Conservation (phyloP, 495 filamentous ascomycete genomes). For the Cairneyella variabilis region DNA sequence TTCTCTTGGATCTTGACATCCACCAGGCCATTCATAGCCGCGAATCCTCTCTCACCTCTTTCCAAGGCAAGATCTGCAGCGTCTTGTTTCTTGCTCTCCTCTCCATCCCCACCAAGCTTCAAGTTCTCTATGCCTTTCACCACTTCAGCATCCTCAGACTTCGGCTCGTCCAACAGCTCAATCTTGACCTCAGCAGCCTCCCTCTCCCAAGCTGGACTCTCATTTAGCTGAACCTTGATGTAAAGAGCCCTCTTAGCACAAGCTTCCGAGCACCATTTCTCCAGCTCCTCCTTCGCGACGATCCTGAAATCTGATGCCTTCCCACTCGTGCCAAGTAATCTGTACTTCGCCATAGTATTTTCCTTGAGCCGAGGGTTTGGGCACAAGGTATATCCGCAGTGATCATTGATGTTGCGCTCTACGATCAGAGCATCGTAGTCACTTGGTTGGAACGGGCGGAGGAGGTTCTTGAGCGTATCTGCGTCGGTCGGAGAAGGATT, state of each 20-base stretch:
- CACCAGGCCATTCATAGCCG: constrained; percentile 17
- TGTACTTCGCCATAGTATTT: constrained; percentile 41
- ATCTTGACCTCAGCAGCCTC: constrained; percentile 43
- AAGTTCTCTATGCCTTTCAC: constrained; percentile 22
- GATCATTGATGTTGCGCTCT: constrained; percentile 75
- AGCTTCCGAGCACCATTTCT: constrained; percentile 81
- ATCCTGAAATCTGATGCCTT: constrained; percentile 47
- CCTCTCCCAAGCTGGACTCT: constrained; percentile 74
- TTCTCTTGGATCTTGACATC: constrained; percentile 49
- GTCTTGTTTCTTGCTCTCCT: constrained; percentile 23
- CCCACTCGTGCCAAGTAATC: constrained; percentile 42
- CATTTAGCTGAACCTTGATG: constrained; percentile 78
- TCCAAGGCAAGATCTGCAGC: constrained; percentile 47
- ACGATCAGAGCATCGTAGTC: constrained; percentile 85
- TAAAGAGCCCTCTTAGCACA: constrained; percentile 79
- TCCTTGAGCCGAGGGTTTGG: constrained; percentile 46
- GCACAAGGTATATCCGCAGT: constrained; percentile 84
- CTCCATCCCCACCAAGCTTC: constrained; percentile 12
- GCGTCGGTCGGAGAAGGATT: constrained; percentile 55
- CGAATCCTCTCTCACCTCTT: constrained; percentile 40
- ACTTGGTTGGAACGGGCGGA: constrained; percentile 70
- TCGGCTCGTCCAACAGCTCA: constrained; percentile 51
- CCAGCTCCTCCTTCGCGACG: constrained; percentile 52
- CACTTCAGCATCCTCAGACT: constrained; percentile 23
- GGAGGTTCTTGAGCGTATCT: constrained; percentile 47